Evolutionary conservation across 2,329 filamentous ascomycete species (phyloP).

Genomic region (Alternaria sp.): DNA sequence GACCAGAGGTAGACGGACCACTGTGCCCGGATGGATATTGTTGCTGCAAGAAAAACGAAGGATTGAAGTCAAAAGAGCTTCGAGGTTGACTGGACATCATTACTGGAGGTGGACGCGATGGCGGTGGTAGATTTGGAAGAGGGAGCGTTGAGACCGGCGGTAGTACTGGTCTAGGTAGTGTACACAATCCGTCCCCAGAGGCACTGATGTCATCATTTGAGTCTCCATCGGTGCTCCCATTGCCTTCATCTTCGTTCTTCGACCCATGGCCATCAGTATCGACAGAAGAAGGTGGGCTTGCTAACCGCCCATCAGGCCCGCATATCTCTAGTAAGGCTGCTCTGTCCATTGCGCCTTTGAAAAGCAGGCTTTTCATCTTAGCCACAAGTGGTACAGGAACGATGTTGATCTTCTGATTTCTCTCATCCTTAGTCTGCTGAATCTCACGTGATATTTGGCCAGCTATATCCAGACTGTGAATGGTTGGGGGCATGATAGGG

Average conservation of each 20-base stretch:
- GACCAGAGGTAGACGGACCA: not conserved
- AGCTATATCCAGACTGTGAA: slow-evolving; percentile 13
- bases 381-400: slow-evolving; percentile 31
- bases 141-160: not conserved
- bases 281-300: not conserved
- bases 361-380: slow-evolving; percentile 32
- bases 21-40: not conserved
- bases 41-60: not conserved
- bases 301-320: not conserved
- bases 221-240: slow-evolving; percentile 10
- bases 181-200: not conserved
- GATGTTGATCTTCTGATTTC: slow-evolving; percentile 21
- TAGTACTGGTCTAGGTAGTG: not conserved
- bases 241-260: not conserved
- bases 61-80: not conserved
- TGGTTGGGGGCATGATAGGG: slow-evolving; percentile 29
- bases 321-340: not conserved
- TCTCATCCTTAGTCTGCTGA: slow-evolving; percentile 2
- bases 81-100: not conserved
- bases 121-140: slow-evolving; percentile 2
- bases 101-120: not conserved
- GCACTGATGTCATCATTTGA: slow-evolving; percentile 10
- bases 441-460: slow-evolving; percentile 20
- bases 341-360: slow-evolving; percentile 23
- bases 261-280: not conserved